Evolutionary conservation across 768 basidiomycete species (phyloP).

Genomic region (Amanita muscaria): DNA sequence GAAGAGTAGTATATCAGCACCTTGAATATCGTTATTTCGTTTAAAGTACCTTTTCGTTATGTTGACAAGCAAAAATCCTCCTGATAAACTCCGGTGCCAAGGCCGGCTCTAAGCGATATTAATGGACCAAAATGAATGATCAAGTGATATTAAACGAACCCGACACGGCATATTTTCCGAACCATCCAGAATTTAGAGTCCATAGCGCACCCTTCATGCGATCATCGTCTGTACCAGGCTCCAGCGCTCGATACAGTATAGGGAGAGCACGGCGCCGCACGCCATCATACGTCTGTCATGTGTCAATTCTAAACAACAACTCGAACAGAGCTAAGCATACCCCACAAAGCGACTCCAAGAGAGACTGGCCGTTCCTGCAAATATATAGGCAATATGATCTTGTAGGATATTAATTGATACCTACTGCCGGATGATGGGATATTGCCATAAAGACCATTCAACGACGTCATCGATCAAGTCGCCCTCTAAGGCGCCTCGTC

Average conservation of each 20-base stretch:
- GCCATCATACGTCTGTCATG: constrained; percentile 54
- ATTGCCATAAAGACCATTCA: constrained; percentile 75
- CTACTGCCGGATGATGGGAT: constrained; percentile 46
- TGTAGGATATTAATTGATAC: constrained; percentile 8
- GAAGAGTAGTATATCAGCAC: background rate
- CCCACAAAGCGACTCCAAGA: constrained; percentile 41
- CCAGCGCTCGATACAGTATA: constrained; percentile 44
- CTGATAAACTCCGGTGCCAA: constrained; percentile 50
- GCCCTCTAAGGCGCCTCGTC: constrained; percentile 50
- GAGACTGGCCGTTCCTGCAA: constrained; percentile 33
- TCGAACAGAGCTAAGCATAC: constrained; percentile 19
- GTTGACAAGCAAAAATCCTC: constrained; percentile 62
- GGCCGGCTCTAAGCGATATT: constrained; percentile 46
- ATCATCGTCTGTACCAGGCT: constrained; percentile 72
- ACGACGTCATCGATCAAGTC: constrained; percentile 60
- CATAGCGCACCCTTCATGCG: constrained; percentile 90
- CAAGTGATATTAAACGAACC: constrained; percentile 19
- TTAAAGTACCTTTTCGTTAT: constrained; percentile 66
- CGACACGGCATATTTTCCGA: constrained; percentile 49
- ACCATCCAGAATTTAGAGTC: constrained; percentile 56
- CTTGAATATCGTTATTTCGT: background rate
- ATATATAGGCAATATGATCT: constrained; percentile 16
- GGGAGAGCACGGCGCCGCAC: constrained; percentile 57
- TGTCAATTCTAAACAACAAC: background rate
- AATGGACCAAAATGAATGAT: constrained; percentile 9